Percentiles rank a stretch among this genome's conserved stretches.
Evolutionary conservation across 305 asterid species (phyloP).

Genomic region (Fraxinus sp.): DNA sequence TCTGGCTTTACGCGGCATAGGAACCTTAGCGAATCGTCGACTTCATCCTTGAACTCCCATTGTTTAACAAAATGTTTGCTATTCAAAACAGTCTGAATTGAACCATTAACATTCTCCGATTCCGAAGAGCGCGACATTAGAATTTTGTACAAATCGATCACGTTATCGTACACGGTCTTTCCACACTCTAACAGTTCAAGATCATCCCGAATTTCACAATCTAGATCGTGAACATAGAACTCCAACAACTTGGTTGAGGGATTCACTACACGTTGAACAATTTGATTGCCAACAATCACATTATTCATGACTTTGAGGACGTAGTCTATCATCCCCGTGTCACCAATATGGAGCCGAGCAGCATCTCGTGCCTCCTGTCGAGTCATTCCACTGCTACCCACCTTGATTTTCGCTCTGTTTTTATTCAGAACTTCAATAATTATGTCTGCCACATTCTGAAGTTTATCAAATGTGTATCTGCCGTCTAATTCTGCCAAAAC

Average conservation of each 20-base stretch:
- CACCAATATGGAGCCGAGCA: slow-evolving; percentile 79
- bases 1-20: slow-evolving; percentile 46
- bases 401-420: slow-evolving; percentile 39
- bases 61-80: slow-evolving; percentile 74
- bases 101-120: slow-evolving; percentile 30
- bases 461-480: slow-evolving; percentile 75
- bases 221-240: slow-evolving; percentile 55
- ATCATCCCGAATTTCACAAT: slow-evolving; percentile 25
- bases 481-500: slow-evolving; percentile 68
- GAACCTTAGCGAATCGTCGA: slow-evolving; percentile 58
- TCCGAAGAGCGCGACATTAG: slow-evolving; percentile 44
- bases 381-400: slow-evolving; percentile 52
- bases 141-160: slow-evolving; percentile 39
- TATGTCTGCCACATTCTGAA: slow-evolving; percentile 70
- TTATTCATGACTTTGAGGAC: slow-evolving; percentile 79
- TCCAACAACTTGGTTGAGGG: slow-evolving; percentile 60
- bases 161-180: slow-evolving; percentile 35
- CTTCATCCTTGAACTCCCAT: slow-evolving; percentile 73
- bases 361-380: slow-evolving; percentile 94
- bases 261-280: slow-evolving; percentile 62
- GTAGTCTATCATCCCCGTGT: slow-evolving; percentile 79
- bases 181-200: slow-evolving; percentile 30
- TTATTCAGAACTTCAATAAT: slow-evolving; percentile 72
- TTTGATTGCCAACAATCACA: slow-evolving; percentile 57
- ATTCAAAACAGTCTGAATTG: slow-evolving; percentile 46